phyloP scores from a whole-genome alignment of 2,329 filamentous ascomycete genomes.

The Penicillium paneum region DNA sequence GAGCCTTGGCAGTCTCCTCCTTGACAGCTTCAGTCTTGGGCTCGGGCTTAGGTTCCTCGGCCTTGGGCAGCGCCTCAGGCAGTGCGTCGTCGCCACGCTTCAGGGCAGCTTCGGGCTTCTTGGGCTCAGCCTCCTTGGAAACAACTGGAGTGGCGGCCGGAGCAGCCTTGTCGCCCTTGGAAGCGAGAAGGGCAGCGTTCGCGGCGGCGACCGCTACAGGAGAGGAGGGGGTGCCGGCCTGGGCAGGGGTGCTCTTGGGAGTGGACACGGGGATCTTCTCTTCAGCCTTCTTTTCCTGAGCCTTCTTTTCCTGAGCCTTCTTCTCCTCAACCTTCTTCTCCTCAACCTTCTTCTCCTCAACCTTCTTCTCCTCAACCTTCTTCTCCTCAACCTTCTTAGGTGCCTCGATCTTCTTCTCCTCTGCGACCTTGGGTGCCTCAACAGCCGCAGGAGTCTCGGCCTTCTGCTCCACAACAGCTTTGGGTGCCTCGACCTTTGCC shows the following conservation, averaged over 20 bases:
- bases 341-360: conserved; percentile 1
- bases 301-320: conserved; percentile 2
- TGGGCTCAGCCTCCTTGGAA: conserved; percentile 13
- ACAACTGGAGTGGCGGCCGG: conserved; percentile 9
- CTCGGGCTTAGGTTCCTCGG: conserved; percentile 4
- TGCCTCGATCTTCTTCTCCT: background rate
- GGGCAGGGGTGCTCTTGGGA: conserved; percentile 4
- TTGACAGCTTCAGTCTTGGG: conserved; percentile 10
- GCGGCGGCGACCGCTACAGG: conserved; percentile 21
- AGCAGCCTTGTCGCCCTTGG: conserved; percentile 21
- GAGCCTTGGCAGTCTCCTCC: conserved; percentile 4
- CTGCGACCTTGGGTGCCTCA: conserved; percentile 5
- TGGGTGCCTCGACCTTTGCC: no score
- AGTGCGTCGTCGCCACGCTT: conserved; percentile 24
- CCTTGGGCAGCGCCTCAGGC: conserved; percentile 13
- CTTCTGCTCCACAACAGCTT: background rate
- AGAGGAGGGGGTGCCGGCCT: conserved; percentile 7
- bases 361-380: background rate
- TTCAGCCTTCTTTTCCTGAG: background rate
- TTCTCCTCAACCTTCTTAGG: conserved; percentile 6
- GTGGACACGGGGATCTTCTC: conserved; percentile 6
- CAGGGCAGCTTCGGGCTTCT: conserved; percentile 24
- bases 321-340: background rate
- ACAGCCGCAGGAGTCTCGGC: background rate
- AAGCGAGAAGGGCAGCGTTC: conserved; percentile 18